Conservation (phyloP, 225 moss, liverwort and hornwort genomes). For the Sphagnum contortum region DNA sequence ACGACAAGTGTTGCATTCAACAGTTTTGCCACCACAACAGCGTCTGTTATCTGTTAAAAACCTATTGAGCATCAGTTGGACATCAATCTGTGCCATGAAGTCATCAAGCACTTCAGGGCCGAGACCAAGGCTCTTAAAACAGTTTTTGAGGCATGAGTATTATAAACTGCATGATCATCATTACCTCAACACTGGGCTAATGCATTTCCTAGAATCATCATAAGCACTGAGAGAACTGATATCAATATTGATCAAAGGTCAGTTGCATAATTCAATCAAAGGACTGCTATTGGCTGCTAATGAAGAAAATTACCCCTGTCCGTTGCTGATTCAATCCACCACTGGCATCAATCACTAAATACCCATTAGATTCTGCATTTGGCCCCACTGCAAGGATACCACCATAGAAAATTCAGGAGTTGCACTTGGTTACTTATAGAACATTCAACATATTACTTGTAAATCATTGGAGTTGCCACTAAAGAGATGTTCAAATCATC, state of each 20-base stretch:
- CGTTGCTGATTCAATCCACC: conserved; percentile 83
- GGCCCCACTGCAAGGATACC: conserved; percentile 19
- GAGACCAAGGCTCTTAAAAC: too few relatives aligned
- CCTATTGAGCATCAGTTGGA: too few relatives aligned
- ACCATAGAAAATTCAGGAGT: neutral
- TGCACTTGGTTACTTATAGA: neutral
- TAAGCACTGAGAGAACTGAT: too few relatives aligned
- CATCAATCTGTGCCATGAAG: too few relatives aligned
- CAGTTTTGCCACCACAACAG: conserved; percentile 75
- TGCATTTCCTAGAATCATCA: too few relatives aligned
- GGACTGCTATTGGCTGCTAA: too few relatives aligned
- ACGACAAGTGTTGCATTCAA: conserved; percentile 79
- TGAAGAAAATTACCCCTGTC: conserved; percentile 38
- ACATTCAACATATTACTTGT: neutral
- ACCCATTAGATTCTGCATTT: conserved; percentile 38
- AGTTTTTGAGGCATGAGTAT: too few relatives aligned
- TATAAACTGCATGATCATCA: too few relatives aligned
- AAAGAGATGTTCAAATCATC: neutral
- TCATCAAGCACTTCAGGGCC: too few relatives aligned
- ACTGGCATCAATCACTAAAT: conserved; percentile 63
- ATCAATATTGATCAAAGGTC: too few relatives aligned
- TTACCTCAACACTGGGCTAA: too few relatives aligned
- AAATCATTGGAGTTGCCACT: neutral
- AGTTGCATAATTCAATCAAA: too few relatives aligned
- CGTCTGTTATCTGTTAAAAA: conserved; percentile 60